These are phyloP conservation scores for Cardamine occulta DNA, from an alignment of 345 rosid genomes.

Conservation along the genomic window DNA sequence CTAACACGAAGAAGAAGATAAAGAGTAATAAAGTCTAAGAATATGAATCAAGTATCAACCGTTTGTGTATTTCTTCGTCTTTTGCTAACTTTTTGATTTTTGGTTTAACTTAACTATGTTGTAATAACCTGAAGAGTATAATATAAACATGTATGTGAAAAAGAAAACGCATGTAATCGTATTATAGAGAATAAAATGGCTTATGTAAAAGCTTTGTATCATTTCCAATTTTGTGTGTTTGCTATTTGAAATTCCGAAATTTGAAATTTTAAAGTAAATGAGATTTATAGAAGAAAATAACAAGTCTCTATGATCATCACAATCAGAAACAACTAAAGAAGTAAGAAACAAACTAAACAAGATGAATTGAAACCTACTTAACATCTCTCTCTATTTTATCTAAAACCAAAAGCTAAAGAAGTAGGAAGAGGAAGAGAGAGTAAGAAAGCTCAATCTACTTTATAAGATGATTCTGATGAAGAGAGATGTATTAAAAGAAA, in stretches of 20 bases:
- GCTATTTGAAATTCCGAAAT: slow-evolving; percentile 2
- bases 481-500: slow-evolving; percentile 25
- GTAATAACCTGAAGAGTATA: slow-evolving; percentile 20
- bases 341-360: slow-evolving; percentile 36
- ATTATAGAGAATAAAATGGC: slow-evolving; percentile 11
- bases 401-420: slow-evolving; percentile 41
- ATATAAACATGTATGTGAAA: slow-evolving; percentile 15
- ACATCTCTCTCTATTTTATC: slow-evolving; percentile 39
- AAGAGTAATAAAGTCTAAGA: slow-evolving; percentile 11
- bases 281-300: neutral
- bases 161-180: slow-evolving; percentile 15
- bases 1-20: slow-evolving; percentile 5
- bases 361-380: slow-evolving; percentile 40
- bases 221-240: neutral
- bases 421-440: slow-evolving; percentile 19
- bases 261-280: neutral
- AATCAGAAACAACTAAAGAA: slow-evolving; percentile 32
- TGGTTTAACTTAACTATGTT: slow-evolving; percentile 13
- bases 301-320: slow-evolving; percentile 35
- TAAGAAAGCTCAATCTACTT: slow-evolving; percentile 44
- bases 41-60: slow-evolving; percentile 14
- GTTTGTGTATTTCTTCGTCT: slow-evolving; percentile 9
- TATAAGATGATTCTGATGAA: slow-evolving; percentile 24
- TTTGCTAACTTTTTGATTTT: slow-evolving; percentile 23
- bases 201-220: slow-evolving; percentile 23